Evolutionary conservation across 2,329 filamentous ascomycete species (phyloP).

Genomic region (Botrytis porri): DNA sequence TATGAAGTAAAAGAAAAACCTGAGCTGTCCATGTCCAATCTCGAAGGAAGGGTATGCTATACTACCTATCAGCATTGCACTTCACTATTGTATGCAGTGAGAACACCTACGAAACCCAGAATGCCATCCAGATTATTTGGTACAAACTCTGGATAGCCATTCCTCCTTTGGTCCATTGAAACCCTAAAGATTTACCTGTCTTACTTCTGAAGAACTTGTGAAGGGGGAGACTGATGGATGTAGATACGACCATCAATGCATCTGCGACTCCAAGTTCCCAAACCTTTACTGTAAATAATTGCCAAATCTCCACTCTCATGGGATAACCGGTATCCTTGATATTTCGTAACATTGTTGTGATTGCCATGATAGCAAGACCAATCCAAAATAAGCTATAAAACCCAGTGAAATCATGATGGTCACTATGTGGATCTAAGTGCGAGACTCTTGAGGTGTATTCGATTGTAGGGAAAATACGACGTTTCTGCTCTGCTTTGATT

Average conservation of each 20-base stretch:
- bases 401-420: conserved; percentile 91
- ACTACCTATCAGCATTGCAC: not conserved
- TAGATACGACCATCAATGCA: conserved; percentile 77
- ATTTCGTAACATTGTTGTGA: conserved; percentile 90
- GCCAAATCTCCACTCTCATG: conserved; percentile 82
- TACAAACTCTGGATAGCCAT: conserved; percentile 79
- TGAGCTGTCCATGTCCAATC: conserved; percentile 97
- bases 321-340: conserved; percentile 90
- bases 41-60: conserved; percentile 72
- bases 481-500: conserved; percentile 74
- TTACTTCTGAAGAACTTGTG: conserved; percentile 63
- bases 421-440: conserved; percentile 89
- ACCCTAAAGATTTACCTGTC: conserved; percentile 46
- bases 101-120: conserved; percentile 67
- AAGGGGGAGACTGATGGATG: conserved; percentile 67
- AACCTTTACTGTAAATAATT: conserved; percentile 81
- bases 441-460: conserved; percentile 89
- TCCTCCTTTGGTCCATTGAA: conserved; percentile 76
- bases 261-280: conserved; percentile 84
- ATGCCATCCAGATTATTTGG: conserved; percentile 71
- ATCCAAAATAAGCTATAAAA: conserved; percentile 99
- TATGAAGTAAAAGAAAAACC: conserved; percentile 89
- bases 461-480: conserved; percentile 87
- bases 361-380: conserved; percentile 91
- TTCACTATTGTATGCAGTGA: not conserved